phyloP scores from a whole-genome alignment of 306 rosid genomes.

The Vachellia pachyceras region DNA sequence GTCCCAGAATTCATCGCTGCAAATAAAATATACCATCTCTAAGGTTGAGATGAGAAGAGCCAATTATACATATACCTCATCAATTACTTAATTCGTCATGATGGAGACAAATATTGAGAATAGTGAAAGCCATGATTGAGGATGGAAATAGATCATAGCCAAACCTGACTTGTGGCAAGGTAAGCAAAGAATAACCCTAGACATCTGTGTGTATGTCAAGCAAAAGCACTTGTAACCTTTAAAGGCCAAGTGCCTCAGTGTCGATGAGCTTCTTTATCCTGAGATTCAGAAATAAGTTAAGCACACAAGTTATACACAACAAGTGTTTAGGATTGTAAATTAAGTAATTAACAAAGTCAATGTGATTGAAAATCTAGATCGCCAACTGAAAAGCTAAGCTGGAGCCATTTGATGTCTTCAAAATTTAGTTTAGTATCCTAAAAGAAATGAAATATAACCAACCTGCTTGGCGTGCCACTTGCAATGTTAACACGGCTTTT shows the following conservation, averaged over 20 bases:
- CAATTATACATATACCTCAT: background rate
- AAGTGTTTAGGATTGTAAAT: background rate
- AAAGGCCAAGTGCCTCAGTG: conserved; percentile 78
- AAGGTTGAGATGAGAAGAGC: too few species aligned
- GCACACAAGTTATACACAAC: background rate
- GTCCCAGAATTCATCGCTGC: conserved; percentile 95
- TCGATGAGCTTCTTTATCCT: conserved; percentile 92
- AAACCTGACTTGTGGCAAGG: conserved; percentile 98
- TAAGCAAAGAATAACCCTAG: conserved; percentile 81
- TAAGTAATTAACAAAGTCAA: conserved; percentile 5
- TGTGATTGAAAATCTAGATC: background rate
- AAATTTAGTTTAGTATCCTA: background rate
- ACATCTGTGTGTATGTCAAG: conserved; percentile 80
- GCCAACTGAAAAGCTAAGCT: background rate
- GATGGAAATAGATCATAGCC: conserved; percentile 20
- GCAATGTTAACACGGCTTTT: conserved; percentile 88
- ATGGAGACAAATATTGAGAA: background rate
- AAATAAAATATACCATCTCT: conserved; percentile 12
- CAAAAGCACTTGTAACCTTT: conserved; percentile 71
- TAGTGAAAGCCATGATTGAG: too few species aligned
- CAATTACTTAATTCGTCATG: background rate
- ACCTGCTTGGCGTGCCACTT: conserved; percentile 97
- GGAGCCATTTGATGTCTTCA: background rate
- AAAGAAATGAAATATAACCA: conserved; percentile 16
- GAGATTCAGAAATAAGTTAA: conserved; percentile 4